These are phyloP conservation scores for Lactarius akahatsu DNA, from an alignment of 768 basidiomycete genomes.

Conservation along the genomic window DNA sequence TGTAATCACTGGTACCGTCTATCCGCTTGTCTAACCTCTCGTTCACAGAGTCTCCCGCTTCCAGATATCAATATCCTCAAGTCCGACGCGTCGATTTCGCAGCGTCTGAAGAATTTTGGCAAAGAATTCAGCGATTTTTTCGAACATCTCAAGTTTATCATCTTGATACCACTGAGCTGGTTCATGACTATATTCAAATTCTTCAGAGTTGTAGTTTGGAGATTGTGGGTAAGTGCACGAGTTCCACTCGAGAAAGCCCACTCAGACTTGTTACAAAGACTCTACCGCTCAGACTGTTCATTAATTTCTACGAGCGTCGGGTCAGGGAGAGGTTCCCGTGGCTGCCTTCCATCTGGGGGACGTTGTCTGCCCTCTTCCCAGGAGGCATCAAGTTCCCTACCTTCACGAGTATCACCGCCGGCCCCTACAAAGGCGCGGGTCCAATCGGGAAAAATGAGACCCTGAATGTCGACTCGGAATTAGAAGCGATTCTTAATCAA, in stretches of 20 bases:
- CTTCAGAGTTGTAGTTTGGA: neutral
- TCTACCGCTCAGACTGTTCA: conserved; percentile 17
- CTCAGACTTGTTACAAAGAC: conserved; percentile 10
- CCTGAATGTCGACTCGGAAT: neutral
- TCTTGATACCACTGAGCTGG: conserved; percentile 27
- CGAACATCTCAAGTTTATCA: conserved; percentile 15
- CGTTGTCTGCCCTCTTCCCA: conserved; percentile 21
- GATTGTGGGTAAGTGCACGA: conserved; percentile 12
- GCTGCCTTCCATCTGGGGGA: conserved; percentile 26
- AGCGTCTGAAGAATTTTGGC: neutral
- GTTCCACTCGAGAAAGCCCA: neutral
- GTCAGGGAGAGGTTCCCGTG: conserved; percentile 18
- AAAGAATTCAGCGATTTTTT: conserved; percentile 7
- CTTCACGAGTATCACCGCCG: conserved; percentile 18
- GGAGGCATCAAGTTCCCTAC: conserved; percentile 19
- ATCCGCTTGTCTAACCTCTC: neutral
- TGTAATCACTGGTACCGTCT: neutral
- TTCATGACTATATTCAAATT: conserved; percentile 15
- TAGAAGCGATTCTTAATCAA: conserved; percentile 4
- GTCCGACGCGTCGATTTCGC: neutral
- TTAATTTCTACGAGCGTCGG: conserved; percentile 24
- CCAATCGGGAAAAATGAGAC: conserved; percentile 14
- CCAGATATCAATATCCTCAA: neutral
- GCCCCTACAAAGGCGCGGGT: conserved; percentile 20
- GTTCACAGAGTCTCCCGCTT: neutral